Percentiles rank a stretch among this genome's conserved stretches.
Evolutionary conservation across 495 filamentous ascomycete species (phyloP).

Genomic region (Immersiella caudata): DNA sequence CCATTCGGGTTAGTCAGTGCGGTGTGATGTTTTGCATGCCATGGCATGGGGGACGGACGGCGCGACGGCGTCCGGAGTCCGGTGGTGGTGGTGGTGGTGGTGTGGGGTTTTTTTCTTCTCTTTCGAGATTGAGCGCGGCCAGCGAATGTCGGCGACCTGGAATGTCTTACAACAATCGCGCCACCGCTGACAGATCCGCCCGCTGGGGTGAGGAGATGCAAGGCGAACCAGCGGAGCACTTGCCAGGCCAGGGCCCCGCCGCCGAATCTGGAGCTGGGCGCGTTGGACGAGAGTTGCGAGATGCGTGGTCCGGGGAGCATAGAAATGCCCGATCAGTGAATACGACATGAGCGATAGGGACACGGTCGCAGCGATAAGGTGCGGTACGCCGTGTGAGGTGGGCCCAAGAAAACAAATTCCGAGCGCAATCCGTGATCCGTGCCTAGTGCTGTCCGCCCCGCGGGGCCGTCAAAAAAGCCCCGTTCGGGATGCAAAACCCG

Average conservation of each 20-base stretch:
- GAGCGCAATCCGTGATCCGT: neutral
- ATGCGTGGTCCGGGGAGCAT: neutral
- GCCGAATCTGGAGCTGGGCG: conserved; percentile 5
- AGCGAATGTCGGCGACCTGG: neutral
- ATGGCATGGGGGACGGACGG: neutral
- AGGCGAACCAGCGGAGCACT: neutral
- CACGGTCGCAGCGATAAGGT: neutral
- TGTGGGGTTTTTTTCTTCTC: neutral
- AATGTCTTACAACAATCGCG: neutral
- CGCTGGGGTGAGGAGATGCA: neutral
- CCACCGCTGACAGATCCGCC: conserved; percentile 1
- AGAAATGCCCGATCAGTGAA: neutral
- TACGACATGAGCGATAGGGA: neutral
- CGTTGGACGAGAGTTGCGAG: neutral
- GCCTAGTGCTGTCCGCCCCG: neutral
- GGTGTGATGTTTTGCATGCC: conserved; percentile 20
- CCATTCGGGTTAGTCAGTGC: conserved; percentile 2
- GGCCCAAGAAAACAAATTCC: neutral
- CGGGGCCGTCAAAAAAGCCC: neutral
- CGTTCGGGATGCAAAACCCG: neutral
- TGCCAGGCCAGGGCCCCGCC: no score
- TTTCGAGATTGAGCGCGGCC: neutral
- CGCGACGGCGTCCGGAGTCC: conserved; percentile 27
- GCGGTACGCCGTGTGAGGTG: neutral
- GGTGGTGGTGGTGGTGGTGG: no score